A percentile compares a stretch with the other conserved stretches of the same genome.
These are phyloP conservation scores for Euphrasia confusa DNA, from an alignment of 257 asterid genomes.

Conservation along the genomic window DNA sequence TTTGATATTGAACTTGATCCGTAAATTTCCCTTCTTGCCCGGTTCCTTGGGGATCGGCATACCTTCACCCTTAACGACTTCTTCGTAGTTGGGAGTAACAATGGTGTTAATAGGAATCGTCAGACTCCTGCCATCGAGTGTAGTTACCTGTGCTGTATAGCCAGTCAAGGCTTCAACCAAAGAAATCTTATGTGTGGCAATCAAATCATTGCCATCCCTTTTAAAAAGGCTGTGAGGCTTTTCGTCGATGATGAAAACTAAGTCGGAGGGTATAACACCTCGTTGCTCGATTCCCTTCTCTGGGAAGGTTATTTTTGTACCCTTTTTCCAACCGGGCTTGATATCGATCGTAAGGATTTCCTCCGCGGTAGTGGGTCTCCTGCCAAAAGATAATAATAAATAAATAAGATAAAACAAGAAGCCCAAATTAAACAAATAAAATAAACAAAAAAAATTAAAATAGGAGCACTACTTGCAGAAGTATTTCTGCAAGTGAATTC, in stretches of 20 bases:
- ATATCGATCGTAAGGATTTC: constrained; percentile 75
- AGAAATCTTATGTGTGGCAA: constrained; percentile 64
- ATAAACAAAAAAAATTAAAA: not conserved
- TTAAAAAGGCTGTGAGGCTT: constrained; percentile 72
- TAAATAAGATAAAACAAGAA: not conserved
- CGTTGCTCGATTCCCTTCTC: constrained; percentile 81
- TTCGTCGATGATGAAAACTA: constrained; percentile 77
- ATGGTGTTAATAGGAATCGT: constrained; percentile 55
- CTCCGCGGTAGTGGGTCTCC: constrained; percentile 59
- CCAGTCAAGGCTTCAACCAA: constrained; percentile 82
- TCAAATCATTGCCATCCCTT: constrained; percentile 80
- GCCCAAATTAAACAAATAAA: not conserved
- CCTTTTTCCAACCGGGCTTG: constrained; percentile 96
- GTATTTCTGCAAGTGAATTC: not conserved
- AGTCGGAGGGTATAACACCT: constrained; percentile 75
- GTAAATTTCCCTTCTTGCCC: constrained; percentile 62
- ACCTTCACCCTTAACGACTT: constrained; percentile 79
- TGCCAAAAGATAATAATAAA: constrained; percentile 24
- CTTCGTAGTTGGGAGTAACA: constrained; percentile 68
- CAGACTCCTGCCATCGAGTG: constrained; percentile 70
- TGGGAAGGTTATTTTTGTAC: constrained; percentile 89
- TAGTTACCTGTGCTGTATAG: constrained; percentile 55
- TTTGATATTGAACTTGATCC: constrained; percentile 73
- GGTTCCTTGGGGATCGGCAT: constrained; percentile 95
- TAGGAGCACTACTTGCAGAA: not conserved